Percentiles rank a stretch among this genome's conserved stretches.
Evolutionary conservation across 148 eudicot species (phyloP).

Genomic region (Rheum nobile): DNA sequence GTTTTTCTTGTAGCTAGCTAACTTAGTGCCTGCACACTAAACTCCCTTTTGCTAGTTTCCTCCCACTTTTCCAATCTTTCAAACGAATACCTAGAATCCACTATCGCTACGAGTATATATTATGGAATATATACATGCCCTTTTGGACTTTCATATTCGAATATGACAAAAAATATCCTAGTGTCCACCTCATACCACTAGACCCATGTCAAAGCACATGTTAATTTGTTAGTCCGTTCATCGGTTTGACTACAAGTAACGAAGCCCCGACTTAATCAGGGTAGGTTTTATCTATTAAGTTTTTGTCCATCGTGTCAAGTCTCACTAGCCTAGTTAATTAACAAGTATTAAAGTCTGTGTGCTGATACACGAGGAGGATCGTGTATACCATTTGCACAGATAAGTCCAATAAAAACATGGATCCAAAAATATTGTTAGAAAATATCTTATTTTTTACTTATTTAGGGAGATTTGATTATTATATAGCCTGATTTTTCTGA

Average conservation of each 20-base stretch:
- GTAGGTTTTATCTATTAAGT: not conserved
- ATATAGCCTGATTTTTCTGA: no score
- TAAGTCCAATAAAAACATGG: no score
- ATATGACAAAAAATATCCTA: conserved; percentile 3
- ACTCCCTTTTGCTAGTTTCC: not conserved
- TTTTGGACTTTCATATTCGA: conserved; percentile 1
- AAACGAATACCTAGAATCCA: conserved; percentile 3
- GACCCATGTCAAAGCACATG: conserved; percentile 4
- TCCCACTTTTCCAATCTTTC: not conserved
- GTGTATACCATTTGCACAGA: no score
- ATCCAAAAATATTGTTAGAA: no score
- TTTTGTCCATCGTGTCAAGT: no score
- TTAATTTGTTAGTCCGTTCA: not conserved
- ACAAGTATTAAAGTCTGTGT: no score
- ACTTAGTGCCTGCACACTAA: not conserved
- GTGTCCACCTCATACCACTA: conserved; percentile 1
- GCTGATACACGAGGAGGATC: no score
- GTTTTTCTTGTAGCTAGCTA: not conserved
- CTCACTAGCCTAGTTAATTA: no score
- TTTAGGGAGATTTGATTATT: no score
- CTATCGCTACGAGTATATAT: not conserved
- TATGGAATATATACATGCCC: not conserved
- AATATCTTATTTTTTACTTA: no score
- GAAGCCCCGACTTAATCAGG: not conserved
- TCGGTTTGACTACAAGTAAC: not conserved